A percentile compares a stretch with the other conserved stretches of the same genome.
Evolutionary conservation across 1,284 basidiomycete genomes (phyloP).

Genomic region (Bondarzewia mesenterica): DNA sequence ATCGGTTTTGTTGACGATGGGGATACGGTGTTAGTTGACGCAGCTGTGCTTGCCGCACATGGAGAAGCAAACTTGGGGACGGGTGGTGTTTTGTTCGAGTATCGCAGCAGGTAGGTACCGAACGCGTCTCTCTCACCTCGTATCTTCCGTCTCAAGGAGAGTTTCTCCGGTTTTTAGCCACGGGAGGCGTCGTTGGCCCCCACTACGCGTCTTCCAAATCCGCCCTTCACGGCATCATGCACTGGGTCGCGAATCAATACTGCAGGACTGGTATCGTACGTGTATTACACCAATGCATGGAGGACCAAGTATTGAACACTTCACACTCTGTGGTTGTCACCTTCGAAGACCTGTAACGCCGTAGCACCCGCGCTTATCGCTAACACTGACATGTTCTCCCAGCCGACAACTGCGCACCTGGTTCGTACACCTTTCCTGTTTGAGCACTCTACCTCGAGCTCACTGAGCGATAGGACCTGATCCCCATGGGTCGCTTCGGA

Average conservation of each 20-base stretch:
- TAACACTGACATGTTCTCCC: constrained; percentile 42
- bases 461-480: constrained; percentile 26
- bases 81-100: constrained; percentile 34
- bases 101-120: constrained; percentile 25
- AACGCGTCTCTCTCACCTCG: neutral
- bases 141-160: neutral
- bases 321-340: neutral
- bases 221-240: constrained; percentile 44
- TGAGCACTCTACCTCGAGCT: neutral
- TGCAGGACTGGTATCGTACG: constrained; percentile 45
- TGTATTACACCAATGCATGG: neutral
- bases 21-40: constrained; percentile 36
- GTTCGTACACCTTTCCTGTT: constrained; percentile 17
- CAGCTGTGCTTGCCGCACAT: constrained; percentile 44
- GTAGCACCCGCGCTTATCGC: constrained; percentile 43
- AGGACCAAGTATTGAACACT: neutral
- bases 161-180: constrained; percentile 15
- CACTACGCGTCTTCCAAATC: constrained; percentile 52
- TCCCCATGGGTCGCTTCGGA: constrained; percentile 44
- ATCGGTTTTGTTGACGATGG: neutral
- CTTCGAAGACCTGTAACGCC: constrained; percentile 39
- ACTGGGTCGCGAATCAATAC: constrained; percentile 46
- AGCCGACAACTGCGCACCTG: constrained; percentile 24
- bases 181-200: constrained; percentile 46
- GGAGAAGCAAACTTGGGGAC: constrained; percentile 39